Evolutionary conservation across 129 eudicot species (phyloP).

Genomic region (Lonicera japonica): DNA sequence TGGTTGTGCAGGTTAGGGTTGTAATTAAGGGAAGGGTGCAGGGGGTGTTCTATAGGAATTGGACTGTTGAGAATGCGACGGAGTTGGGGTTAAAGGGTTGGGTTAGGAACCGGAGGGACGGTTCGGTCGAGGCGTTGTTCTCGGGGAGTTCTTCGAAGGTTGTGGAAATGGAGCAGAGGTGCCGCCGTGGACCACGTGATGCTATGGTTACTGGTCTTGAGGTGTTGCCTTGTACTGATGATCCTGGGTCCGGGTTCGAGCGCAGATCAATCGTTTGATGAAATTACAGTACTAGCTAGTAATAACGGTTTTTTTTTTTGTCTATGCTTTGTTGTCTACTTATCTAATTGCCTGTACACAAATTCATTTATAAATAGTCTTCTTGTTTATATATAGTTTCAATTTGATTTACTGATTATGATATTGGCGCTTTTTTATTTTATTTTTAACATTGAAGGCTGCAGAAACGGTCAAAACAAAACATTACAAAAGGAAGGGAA

Average conservation of each 20-base stretch:
- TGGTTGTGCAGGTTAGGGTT: slow-evolving; percentile 54
- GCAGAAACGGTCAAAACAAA: no score
- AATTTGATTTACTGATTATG: no score
- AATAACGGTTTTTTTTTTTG: no score
- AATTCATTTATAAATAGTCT: not conserved
- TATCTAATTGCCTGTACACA: not conserved
- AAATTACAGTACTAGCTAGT: slow-evolving; percentile 3
- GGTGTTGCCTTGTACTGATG: slow-evolving; percentile 46
- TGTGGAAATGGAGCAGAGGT: slow-evolving; percentile 82
- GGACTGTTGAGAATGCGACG: slow-evolving; percentile 77
- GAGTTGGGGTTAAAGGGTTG: slow-evolving; percentile 87
- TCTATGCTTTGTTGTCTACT: not conserved
- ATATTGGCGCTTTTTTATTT: no score
- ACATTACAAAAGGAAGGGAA: no score
- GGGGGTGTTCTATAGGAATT: slow-evolving; percentile 74
- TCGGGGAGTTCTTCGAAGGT: slow-evolving; percentile 71
- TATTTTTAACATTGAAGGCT: no score
- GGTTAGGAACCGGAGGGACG: slow-evolving; percentile 84
- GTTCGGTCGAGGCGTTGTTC: slow-evolving; percentile 81
- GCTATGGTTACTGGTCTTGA: slow-evolving; percentile 66
- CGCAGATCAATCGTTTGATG: slow-evolving; percentile 62
- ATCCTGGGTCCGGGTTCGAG: slow-evolving; percentile 61
- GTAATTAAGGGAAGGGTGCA: slow-evolving; percentile 80
- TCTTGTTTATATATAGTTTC: no score
- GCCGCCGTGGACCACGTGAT: slow-evolving; percentile 68